Percentiles rank a stretch among this genome's conserved stretches.
Conservation (phyloP, 1,284 basidiomycete species). For the Paramarasmius palmivorus region DNA sequence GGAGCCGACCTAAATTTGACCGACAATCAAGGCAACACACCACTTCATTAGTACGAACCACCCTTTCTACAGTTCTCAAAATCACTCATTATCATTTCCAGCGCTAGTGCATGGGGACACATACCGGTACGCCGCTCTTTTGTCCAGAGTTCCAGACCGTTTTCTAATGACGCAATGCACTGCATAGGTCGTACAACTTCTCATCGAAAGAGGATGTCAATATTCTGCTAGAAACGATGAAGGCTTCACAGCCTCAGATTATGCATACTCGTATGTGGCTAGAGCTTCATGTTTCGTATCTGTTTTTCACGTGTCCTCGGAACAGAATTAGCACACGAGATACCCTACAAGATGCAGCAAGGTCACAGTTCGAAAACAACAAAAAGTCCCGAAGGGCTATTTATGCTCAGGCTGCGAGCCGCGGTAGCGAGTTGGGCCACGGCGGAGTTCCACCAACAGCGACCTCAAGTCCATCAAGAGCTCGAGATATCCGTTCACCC, state of each 20-base stretch:
- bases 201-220: constrained; percentile 88
- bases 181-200: constrained; percentile 74
- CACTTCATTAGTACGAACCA: constrained; percentile 82
- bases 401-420: constrained; percentile 65
- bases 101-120: constrained; percentile 85
- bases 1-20: constrained; percentile 87
- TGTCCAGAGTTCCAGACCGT: constrained; percentile 17
- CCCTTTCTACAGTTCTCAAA: constrained; percentile 5
- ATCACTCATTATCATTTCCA: constrained; percentile 30
- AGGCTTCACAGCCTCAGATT: constrained; percentile 90
- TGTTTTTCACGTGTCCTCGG: constrained; percentile 6
- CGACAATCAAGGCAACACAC: constrained; percentile 90
- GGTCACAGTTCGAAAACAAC: constrained; percentile 72
- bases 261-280: constrained; percentile 80
- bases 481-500: constrained; percentile 33
- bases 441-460: constrained; percentile 37
- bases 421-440: constrained; percentile 54
- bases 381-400: constrained; percentile 70
- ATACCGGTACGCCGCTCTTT: constrained; percentile 54
- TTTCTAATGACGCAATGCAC: not conserved
- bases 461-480: constrained; percentile 40
- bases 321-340: constrained; percentile 66
- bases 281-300: constrained; percentile 12
- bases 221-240: constrained; percentile 83
- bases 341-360: constrained; percentile 75